Percentiles rank a stretch among this genome's conserved stretches.
These are phyloP conservation scores for Russula compacta DNA, from an alignment of 768 basidiomycete genomes.

Conservation along the genomic window DNA sequence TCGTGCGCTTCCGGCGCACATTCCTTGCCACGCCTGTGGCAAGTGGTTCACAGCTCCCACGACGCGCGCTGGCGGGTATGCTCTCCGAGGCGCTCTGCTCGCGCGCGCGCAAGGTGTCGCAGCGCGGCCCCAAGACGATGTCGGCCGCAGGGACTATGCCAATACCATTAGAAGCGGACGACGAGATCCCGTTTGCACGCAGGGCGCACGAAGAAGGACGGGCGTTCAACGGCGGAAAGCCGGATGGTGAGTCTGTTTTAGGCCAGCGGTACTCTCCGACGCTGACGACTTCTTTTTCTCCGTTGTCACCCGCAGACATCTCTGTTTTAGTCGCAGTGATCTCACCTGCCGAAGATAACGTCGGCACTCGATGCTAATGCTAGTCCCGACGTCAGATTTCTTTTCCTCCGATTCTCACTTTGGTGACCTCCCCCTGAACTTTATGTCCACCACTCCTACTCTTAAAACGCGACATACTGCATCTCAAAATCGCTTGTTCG, in stretches of 20 bases:
- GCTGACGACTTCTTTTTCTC: not conserved
- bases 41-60: conserved; percentile 28
- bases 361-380: not conserved
- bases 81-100: conserved; percentile 75
- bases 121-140: conserved; percentile 24
- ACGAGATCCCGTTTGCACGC: conserved; percentile 78
- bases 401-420: not conserved
- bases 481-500: not conserved
- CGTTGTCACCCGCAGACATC: conserved; percentile 39
- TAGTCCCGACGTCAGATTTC: too few relatives aligned
- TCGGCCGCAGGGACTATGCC: not conserved
- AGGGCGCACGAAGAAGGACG: conserved; percentile 68
- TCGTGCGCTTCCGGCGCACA: conserved; percentile 44
- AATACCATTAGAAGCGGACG: conserved; percentile 15
- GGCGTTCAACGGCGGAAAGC: conserved; percentile 71
- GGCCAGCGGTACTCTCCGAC: not conserved
- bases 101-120: conserved; percentile 61
- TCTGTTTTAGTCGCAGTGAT: conserved; percentile 60
- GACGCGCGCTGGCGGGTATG: conserved; percentile 55
- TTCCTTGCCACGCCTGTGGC: conserved; percentile 21
- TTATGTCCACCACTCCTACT: not conserved
- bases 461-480: not conserved
- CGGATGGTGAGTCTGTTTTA: conserved; percentile 51
- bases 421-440: not conserved
- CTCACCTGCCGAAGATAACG: conserved; percentile 32